These are phyloP conservation scores for Trichothecium sympodiale DNA, from an alignment of 2,329 filamentous ascomycete genomes.

Conservation along the genomic window DNA sequence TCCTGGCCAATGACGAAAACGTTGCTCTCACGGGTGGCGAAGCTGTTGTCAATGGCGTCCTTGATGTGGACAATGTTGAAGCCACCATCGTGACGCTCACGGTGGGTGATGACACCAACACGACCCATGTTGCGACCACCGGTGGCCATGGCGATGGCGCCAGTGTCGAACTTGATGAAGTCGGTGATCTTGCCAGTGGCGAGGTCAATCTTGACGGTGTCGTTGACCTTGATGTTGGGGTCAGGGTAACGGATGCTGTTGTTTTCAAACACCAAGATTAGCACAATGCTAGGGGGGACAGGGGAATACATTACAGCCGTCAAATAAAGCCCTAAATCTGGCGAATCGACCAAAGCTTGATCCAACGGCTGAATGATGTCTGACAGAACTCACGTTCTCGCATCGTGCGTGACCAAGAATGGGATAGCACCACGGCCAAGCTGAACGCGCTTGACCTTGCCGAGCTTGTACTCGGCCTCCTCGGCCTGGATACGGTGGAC, in stretches of 20 bases:
- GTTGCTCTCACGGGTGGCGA: constrained; percentile 98
- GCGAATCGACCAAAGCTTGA: constrained; percentile 82
- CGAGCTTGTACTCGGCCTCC: constrained; percentile 99
- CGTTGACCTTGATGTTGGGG: constrained; percentile 98
- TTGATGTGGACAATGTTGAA: constrained; percentile 99
- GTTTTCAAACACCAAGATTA: constrained; percentile 20
- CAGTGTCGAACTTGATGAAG: constrained; percentile 98
- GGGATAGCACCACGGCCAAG: constrained; percentile 99
- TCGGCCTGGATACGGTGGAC: constrained; percentile 98
- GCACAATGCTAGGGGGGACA: constrained; percentile 19
- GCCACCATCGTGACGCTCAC: constrained; percentile 98
- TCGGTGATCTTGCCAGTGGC: constrained; percentile 95
- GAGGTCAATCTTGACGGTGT: constrained; percentile 98
- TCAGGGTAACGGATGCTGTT: constrained; percentile 97
- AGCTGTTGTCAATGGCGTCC: constrained; percentile 99
- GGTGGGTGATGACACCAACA: constrained; percentile 99
- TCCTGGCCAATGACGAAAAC: constrained; percentile 98
- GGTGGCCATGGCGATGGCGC: constrained; percentile 95
- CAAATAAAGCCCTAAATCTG: constrained; percentile 24
- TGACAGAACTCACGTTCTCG: constrained; percentile 98
- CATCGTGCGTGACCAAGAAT: constrained; percentile 99
- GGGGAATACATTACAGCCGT: constrained; percentile 43
- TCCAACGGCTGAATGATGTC: constrained; percentile 99
- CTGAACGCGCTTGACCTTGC: constrained; percentile 99
- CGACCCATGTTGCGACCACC: constrained; percentile 99